Percentiles rank a stretch among this genome's conserved stretches.
These are phyloP conservation scores for Trichoderma pleuroti DNA, from an alignment of 2,329 filamentous ascomycete genomes.

Conservation along the genomic window DNA sequence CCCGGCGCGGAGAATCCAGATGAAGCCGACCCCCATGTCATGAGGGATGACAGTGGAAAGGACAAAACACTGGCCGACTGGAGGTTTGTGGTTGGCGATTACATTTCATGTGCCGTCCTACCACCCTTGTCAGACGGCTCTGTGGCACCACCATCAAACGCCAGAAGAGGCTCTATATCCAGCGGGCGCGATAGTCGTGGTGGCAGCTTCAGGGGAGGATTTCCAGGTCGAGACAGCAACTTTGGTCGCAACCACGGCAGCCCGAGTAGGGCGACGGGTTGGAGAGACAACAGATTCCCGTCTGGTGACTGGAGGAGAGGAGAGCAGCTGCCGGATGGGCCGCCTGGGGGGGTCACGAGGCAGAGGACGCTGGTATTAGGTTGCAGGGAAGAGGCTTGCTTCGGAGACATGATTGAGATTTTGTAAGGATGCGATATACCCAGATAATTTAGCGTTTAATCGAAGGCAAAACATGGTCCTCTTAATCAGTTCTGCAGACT, in stretches of 20 bases:
- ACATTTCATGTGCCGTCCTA: constrained; percentile 76
- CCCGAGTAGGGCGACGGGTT: constrained; percentile 35
- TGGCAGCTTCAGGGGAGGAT: constrained; percentile 24
- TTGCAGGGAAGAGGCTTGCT: neutral
- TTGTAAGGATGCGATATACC: constrained; percentile 29
- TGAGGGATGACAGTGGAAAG: constrained; percentile 52
- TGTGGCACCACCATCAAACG: constrained; percentile 59
- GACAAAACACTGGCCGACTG: constrained; percentile 72
- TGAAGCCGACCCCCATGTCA: constrained; percentile 34
- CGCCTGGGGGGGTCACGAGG: constrained; percentile 30
- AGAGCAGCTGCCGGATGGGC: constrained; percentile 56
- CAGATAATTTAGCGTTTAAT: constrained; percentile 17
- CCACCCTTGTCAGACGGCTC: constrained; percentile 71
- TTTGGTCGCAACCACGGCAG: constrained; percentile 35
- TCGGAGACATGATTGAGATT: neutral
- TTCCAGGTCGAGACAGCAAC: constrained; percentile 27
- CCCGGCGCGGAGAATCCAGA: constrained; percentile 42
- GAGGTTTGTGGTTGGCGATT: constrained; percentile 85
- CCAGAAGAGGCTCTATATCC: constrained; percentile 27
- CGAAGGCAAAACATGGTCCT: neutral
- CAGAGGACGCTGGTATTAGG: constrained; percentile 29
- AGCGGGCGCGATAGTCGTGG: constrained; percentile 26
- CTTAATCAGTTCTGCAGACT: neutral
- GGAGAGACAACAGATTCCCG: constrained; percentile 40
- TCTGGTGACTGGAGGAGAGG: constrained; percentile 65